A percentile compares a stretch with the other conserved stretches of the same genome.
phyloP scores from a whole-genome alignment of 1,139 yeast species.

The Komagataea norvegica region DNA sequence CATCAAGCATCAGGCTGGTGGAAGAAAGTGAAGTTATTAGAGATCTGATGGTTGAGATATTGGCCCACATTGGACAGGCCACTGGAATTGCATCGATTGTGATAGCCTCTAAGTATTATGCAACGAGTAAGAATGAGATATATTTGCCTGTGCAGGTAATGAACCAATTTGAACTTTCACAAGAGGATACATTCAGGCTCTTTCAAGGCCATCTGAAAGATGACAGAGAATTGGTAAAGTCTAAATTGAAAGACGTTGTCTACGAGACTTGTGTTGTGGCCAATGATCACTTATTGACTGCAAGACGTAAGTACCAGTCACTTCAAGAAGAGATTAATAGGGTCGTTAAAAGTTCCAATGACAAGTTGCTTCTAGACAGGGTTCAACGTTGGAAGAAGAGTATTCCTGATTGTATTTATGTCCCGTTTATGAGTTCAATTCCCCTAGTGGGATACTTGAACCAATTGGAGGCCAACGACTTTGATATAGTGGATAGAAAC shows the following conservation, averaged over 20 bases:
- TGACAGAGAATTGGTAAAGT: conserved; percentile 29
- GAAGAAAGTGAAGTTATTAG: conserved; percentile 44
- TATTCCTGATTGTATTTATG: conserved; percentile 61
- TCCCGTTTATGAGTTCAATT: conserved; percentile 63
- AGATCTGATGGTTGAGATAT: conserved; percentile 49
- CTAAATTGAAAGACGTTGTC: conserved; percentile 51
- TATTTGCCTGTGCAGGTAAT: conserved; percentile 57
- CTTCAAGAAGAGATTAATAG: conserved; percentile 33
- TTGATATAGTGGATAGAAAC: conserved; percentile 51
- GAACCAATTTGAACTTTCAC: conserved; percentile 52
- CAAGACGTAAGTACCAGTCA: conserved; percentile 47
- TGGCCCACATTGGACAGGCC: conserved; percentile 84
- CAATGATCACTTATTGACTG: conserved; percentile 74
- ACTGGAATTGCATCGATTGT: conserved; percentile 66
- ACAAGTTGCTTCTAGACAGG: conserved; percentile 32
- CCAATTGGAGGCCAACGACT: conserved; percentile 56
- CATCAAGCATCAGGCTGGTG: conserved; percentile 48
- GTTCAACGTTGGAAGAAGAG: conserved; percentile 40
- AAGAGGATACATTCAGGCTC: conserved; percentile 53
- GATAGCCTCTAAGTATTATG: conserved; percentile 58
- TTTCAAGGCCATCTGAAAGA: conserved; percentile 39
- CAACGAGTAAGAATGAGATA: conserved; percentile 45
- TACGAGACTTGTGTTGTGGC: conserved; percentile 72
- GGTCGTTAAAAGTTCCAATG: conserved; percentile 28
- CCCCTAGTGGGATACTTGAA: conserved; percentile 63